These are phyloP conservation scores for Pseudonitzschia pungens DNA, from an alignment of 108 stramenopile species.

Conservation along the genomic window DNA sequence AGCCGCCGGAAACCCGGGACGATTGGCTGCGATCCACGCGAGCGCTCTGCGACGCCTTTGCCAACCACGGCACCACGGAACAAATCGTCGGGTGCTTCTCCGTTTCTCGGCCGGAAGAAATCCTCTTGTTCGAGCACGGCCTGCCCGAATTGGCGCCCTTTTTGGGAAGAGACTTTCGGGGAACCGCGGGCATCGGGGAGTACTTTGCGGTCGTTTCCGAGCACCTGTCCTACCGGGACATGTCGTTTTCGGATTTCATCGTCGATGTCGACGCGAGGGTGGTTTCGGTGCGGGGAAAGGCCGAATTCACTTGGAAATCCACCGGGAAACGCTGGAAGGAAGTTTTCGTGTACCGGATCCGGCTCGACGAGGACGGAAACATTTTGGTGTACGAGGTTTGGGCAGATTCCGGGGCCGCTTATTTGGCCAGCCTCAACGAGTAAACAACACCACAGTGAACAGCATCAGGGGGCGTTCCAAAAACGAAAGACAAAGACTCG, in stretches of 20 bases:
- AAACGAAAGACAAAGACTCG: no score
- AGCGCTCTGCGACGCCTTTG: slow-evolving; percentile 5
- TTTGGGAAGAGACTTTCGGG: slow-evolving; percentile 11
- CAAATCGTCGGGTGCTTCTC: neutral
- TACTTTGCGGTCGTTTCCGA: slow-evolving; percentile 18
- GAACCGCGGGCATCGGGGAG: slow-evolving; percentile 1
- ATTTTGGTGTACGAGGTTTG: slow-evolving; percentile 20
- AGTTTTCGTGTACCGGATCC: slow-evolving; percentile 15
- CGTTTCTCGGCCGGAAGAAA: neutral
- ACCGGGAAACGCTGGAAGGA: slow-evolving; percentile 19
- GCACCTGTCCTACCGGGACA: slow-evolving; percentile 3
- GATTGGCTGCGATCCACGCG: neutral
- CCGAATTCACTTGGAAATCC: slow-evolving; percentile 21
- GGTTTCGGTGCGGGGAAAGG: slow-evolving; percentile 25
- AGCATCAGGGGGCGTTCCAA: no score
- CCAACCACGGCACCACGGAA: slow-evolving; percentile 6
- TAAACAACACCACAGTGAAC: neutral
- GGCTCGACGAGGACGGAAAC: slow-evolving; percentile 7
- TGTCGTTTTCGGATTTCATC: slow-evolving; percentile 22
- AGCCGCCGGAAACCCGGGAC: neutral
- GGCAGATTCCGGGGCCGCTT: slow-evolving; percentile 23
- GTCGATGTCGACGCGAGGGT: slow-evolving; percentile 15
- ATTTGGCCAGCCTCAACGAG: slow-evolving; percentile 12
- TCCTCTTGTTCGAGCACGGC: slow-evolving; percentile 19
- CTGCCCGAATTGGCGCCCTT: slow-evolving; percentile 15